Evolutionary conservation across 192 early-diverging fungal species (phyloP).

Genomic region (Podila clonocystis): DNA sequence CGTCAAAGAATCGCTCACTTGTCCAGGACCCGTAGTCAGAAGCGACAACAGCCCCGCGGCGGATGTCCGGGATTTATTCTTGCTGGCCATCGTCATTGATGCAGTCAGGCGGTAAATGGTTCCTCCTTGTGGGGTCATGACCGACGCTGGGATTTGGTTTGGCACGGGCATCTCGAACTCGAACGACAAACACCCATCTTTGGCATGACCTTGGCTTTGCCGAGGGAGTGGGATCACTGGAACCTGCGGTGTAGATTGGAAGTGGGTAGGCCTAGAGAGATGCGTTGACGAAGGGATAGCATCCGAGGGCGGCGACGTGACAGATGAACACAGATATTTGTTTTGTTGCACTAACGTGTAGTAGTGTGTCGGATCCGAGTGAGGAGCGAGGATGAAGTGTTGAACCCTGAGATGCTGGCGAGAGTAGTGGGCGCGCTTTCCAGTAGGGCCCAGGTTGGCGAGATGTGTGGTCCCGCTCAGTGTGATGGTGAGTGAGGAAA

Average conservation of each 20-base stretch:
- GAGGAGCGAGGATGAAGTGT: constrained; percentile 22
- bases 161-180: constrained; percentile 21
- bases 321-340: too few relatives aligned
- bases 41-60: not conserved
- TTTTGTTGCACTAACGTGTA: constrained; percentile 6
- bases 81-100: not conserved
- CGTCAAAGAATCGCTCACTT: not conserved
- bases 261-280: too few relatives aligned
- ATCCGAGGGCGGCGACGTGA: too few relatives aligned
- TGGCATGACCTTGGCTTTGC: not conserved
- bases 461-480: constrained; percentile 15
- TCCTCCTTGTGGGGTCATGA: constrained; percentile 20
- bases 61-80: not conserved
- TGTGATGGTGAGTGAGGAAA: constrained; percentile 10
- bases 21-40: not conserved
- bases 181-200: constrained; percentile 5
- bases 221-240: too few relatives aligned
- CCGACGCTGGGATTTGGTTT: constrained; percentile 8
- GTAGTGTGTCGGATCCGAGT: not conserved
- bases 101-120: constrained; percentile 17
- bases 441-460: not conserved
- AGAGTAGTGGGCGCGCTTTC: constrained; percentile 16
- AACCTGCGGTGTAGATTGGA: too few relatives aligned
- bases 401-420: constrained; percentile 15
- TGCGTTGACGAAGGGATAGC: too few relatives aligned